phyloP scores from a whole-genome alignment of 768 basidiomycete genomes.

The Termitomyces sp. region DNA sequence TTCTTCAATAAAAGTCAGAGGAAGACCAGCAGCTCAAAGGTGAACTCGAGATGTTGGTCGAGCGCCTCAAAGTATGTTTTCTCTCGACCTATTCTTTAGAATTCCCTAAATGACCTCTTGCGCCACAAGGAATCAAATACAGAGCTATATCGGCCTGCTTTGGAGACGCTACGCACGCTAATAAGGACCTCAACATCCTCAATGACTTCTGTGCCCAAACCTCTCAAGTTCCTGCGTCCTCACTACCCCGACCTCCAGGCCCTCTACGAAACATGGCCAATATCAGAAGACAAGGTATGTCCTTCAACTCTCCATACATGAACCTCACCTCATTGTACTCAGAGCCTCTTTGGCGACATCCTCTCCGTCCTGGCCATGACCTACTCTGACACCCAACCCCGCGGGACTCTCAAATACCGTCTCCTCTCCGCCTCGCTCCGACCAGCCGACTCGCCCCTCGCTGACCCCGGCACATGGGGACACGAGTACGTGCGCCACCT shows the following conservation, averaged over 20 bases:
- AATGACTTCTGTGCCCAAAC: conserved; percentile 99
- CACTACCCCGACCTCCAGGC: conserved; percentile 85
- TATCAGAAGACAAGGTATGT: conserved; percentile 73
- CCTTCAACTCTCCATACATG: background rate
- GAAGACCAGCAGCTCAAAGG: conserved; percentile 92
- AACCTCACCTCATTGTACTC: conserved; percentile 7
- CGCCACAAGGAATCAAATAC: conserved; percentile 76
- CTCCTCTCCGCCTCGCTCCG: conserved; percentile 74
- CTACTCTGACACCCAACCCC: conserved; percentile 95
- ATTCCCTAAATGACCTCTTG: background rate
- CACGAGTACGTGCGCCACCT: conserved; percentile 98
- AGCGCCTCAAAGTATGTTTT: conserved; percentile 81
- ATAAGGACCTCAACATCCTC: conserved; percentile 97
- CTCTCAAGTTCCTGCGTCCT: conserved; percentile 95
- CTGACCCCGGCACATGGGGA: conserved; percentile 96
- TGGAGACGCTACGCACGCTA: conserved; percentile 90
- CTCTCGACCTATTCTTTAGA: background rate
- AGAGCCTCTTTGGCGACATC: conserved; percentile 96
- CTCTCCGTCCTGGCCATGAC: conserved; percentile 99
- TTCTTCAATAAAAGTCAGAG: conserved; percentile 61
- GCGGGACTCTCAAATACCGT: conserved; percentile 93
- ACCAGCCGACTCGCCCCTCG: conserved; percentile 59
- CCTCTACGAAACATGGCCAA: conserved; percentile 77
- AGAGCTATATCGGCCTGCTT: conserved; percentile 79
- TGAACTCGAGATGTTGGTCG: conserved; percentile 96